Evolutionary conservation across 192 early-diverging fungal species (phyloP), one percentile per base, ranked within the genome.

Genomic region (Radiomyces spectabilis): DNA sequence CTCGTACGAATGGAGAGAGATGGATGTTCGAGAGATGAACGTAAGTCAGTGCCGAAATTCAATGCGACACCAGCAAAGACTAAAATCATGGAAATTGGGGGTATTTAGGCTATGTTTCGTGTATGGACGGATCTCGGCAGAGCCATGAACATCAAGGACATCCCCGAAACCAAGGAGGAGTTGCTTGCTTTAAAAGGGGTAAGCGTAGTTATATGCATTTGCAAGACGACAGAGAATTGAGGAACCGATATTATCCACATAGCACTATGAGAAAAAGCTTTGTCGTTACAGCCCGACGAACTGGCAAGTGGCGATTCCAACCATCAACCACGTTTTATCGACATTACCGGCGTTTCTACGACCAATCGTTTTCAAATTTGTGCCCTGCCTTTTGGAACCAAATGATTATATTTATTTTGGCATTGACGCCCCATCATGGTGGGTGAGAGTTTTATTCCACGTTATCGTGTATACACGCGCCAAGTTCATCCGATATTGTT

Each of bases 91-190:
- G 4, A 25, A 25, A 45, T 45, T 4, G 4, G 5, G 5, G 29
- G 32, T 10, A 12, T 56, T 10, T 55, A 69, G 67, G 67, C 68
- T 3, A 46, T 60, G 18, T 69, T 66, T 38, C 39, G 32, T 19
- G 40, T 66, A 5, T 69, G 63, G 61, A 13, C 15, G n/a, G 49
- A 48, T 8, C 43, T 46, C 25, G 74, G 74, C 3, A 22, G 44
- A 18, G 38, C 56, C 13, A 76, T 76, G 74, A 61, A 66, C 0
- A 76, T 76, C 13, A 53, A 69, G 43, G 61, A 66, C 61, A 72
- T 76, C 13, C 74, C 71, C 10, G 26, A 30, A 1, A 58, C 71
- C 33, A 22, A 33, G 19, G 42, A 66, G 8, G 67, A 57, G 15
- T 21, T 73, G 5, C 41, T 51, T 6, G 32, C 29, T 13, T 65